A percentile compares a stretch with the other conserved stretches of the same genome.
Evolutionary conservation across 306 rosid species (phyloP).

Genomic region (Lablab purpureus): DNA sequence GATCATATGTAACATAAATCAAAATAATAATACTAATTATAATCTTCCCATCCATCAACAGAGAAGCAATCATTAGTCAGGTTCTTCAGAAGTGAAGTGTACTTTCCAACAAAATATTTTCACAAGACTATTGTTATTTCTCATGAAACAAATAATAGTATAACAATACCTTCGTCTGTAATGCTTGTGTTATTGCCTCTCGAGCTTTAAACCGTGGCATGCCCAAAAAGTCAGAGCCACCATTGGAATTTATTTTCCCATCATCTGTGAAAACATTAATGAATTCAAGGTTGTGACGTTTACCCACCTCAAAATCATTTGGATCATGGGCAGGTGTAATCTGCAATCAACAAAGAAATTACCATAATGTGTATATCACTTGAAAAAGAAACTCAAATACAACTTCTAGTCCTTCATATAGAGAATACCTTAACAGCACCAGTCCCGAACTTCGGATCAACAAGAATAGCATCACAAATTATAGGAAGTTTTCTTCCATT

Average conservation of each 20-base stretch:
- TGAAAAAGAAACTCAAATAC: slow-evolving; percentile 26
- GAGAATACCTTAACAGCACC: slow-evolving; percentile 94
- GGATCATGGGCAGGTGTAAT: slow-evolving; percentile 99
- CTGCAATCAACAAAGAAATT: slow-evolving; percentile 58
- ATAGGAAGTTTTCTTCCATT: slow-evolving; percentile 84
- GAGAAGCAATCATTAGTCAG: slow-evolving; percentile 17
- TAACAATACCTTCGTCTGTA: slow-evolving; percentile 76
- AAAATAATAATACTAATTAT: neutral
- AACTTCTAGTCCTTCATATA: slow-evolving; percentile 19
- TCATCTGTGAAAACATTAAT: slow-evolving; percentile 86
- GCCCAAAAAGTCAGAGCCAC: slow-evolving; percentile 82
- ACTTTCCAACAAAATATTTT: slow-evolving; percentile 34
- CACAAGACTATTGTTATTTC: neutral
- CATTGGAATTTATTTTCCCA: slow-evolving; percentile 88
- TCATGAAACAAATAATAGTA: slow-evolving; percentile 12
- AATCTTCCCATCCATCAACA: slow-evolving; percentile 10
- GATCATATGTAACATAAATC: slow-evolving; percentile 26
- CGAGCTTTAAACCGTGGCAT: slow-evolving; percentile 92
- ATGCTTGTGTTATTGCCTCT: slow-evolving; percentile 76
- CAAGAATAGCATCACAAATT: slow-evolving; percentile 86
- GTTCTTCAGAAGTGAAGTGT: neutral
- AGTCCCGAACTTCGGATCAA: slow-evolving; percentile 89
- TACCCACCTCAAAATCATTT: slow-evolving; percentile 94
- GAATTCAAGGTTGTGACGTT: slow-evolving; percentile 83
- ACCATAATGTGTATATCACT: slow-evolving; percentile 28